Evolutionary conservation across 495 filamentous ascomycete genomes (phyloP), one percentile per base, ranked within the genome.

Genomic region (Polyplosphaeria fusca): DNA sequence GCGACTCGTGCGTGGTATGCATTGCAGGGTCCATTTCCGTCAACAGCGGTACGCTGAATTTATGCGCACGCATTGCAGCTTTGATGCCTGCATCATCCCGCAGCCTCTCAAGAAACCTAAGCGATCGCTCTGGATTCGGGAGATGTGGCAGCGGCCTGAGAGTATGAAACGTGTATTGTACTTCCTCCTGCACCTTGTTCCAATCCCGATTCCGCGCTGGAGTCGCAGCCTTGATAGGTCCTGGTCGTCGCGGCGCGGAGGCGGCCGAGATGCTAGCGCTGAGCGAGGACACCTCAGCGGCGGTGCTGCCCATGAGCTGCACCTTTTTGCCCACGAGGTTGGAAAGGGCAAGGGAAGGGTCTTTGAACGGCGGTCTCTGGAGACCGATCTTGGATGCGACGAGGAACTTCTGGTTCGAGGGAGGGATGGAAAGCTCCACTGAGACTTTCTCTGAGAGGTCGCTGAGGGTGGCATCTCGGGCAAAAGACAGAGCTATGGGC

Each of bases 21-120:
- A 83, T 79, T 0, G 83, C 73, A 0, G 93, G 93, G 63, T 97
- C 85, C 92, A 98, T 97, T 71, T 98, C 93, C 3, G 90, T 95
- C 2, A 98, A 77, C 16, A 96, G 70, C 0, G 83, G 84, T n/a
- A 98, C 93, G 42, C 79, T 81, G 76, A 93, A 96, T 40, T 82
- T 80, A 74, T 96, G 90, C 52, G 81, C 82, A 9, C 77, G 71
- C 93, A 98, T 98, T 14, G 83, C 78, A 22, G 83, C 72, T 53
- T 82, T 81, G 73, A 98, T 93, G 35, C 93, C 93, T 0, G 89
- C 83, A 76, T 98, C 93, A 52, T 82, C 77, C 59, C 81, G 80
- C 4, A 98, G 78, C 0, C 88, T 82, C 62, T 86, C 75, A 26
- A 98, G 83, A 71, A 90, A 93, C n/a, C 74, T 66, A 1, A 82